Evolutionary conservation across 2,329 filamentous ascomycete species (phyloP), one percentile per base, ranked within the genome.

Genomic region (Thelonectria discophora): DNA sequence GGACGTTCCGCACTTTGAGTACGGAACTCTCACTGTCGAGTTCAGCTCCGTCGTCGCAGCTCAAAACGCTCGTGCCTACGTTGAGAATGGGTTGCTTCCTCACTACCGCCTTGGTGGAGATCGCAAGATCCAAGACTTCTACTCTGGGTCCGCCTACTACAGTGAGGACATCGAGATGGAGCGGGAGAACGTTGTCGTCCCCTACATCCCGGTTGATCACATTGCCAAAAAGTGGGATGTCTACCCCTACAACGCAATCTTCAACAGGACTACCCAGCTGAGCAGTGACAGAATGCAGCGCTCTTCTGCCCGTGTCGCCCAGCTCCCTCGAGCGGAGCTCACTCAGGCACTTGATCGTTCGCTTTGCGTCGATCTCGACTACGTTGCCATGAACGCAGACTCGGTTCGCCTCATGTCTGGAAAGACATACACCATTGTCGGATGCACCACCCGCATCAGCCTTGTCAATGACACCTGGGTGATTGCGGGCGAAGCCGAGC

Each of bases 21-120:
- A 34, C 1, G 56, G 57, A 7, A 21, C 37, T 12, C 43, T 75
- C 0, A 42, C 13, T 0, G 12, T 75, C 0, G 73, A 75, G 11
- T 57, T 75, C 17, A 13, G 45, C 0, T 66, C 55, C 2, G n/a
- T 69, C 0, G 65, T 65, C 1, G 43, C 68, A 5, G 60, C 70
- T 2, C 43, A 39, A 0, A 54, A 51, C 0, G n/a, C 58, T 6
- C 52, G 48, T 1, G 12, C 10, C 0, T 9, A 58, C 1, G n/a
- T 69, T 0, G 12, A 46, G 0, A 2, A 46, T 0, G 11, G 21
- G 1, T 7, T n/a, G 1, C 8, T 68, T 2, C 27, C 40, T 2
- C 50, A 27, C n/a, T 62, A 59, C 17, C 7, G 2, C n/a, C 30
- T n/a, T 12, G 5, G 11, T 11, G 17, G 20, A 2, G 39, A 20